These are phyloP conservation scores for Thinopyrum obtusiflorum DNA, from an alignment of 202 grass and related monocot species.

Conservation along the genomic window DNA sequence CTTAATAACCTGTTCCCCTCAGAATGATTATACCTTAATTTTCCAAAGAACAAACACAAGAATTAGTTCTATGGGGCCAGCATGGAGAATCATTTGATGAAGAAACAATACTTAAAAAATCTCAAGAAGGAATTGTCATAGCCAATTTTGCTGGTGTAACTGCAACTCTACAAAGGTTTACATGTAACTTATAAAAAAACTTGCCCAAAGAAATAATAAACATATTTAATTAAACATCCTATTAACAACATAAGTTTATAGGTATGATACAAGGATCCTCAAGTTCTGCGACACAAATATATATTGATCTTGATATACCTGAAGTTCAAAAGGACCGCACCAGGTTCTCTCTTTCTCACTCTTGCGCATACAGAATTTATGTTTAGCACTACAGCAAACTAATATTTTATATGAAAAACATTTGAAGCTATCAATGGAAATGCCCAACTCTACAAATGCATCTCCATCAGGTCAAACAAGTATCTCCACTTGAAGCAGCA, in stretches of 20 bases:
- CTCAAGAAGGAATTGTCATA: not conserved
- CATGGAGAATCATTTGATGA: constrained; percentile 14
- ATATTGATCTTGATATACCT: not conserved
- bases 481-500: not conserved
- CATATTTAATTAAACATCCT: not conserved
- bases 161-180: not conserved
- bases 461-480: not conserved
- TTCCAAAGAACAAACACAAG: not conserved
- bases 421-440: constrained; percentile 4
- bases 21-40: not conserved
- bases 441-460: not conserved
- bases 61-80: not conserved
- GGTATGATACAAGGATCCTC: not conserved
- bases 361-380: not conserved
- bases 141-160: not conserved
- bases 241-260: not conserved
- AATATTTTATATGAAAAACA: not conserved
- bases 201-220: not conserved
- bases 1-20: not conserved
- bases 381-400: not conserved
- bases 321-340: not conserved
- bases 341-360: not conserved
- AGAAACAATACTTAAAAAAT: not conserved
- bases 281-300: not conserved
- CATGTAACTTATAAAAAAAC: not conserved